Conservation (phyloP, 371 early-diverging fungal species). For the Lichtheimia hyalospora region DNA sequence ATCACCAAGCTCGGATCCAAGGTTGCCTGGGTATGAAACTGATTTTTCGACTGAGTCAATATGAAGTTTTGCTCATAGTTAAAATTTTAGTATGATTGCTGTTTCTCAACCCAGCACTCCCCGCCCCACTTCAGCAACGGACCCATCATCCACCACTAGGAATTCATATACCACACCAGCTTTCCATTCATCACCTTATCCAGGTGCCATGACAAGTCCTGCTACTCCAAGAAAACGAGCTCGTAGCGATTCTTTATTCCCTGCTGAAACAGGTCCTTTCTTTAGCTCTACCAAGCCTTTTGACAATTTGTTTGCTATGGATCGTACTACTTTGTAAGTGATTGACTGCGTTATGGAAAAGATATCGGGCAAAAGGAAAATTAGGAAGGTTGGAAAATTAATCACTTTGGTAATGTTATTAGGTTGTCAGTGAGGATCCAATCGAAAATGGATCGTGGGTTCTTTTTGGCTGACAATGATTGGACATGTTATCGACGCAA, state of each 20-base stretch:
- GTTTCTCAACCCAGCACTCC: slow-evolving; percentile 52
- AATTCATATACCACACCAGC: slow-evolving; percentile 27
- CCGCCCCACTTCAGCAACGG: slow-evolving; percentile 32
- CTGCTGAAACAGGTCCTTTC: slow-evolving; percentile 42
- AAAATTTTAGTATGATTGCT: slow-evolving; percentile 34
- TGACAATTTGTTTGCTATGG: slow-evolving; percentile 51
- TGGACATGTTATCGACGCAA: slow-evolving; percentile 92
- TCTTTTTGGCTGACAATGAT: slow-evolving; percentile 69
- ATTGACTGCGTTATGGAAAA: no score
- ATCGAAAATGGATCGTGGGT: slow-evolving; percentile 72
- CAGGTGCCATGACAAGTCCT: slow-evolving; percentile 12
- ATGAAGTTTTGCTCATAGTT: no score
- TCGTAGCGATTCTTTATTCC: slow-evolving; percentile 26
- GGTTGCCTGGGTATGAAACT: slow-evolving; percentile 41
- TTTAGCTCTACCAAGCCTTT: slow-evolving; percentile 54
- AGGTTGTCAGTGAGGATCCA: slow-evolving; percentile 23
- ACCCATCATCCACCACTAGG: slow-evolving; percentile 23
- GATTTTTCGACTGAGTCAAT: no score
- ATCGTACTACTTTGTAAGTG: slow-evolving; percentile 47
- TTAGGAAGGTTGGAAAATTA: no score
- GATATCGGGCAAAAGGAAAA: no score
- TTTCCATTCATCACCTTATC: slow-evolving; percentile 32
- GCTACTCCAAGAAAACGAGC: slow-evolving; percentile 29
- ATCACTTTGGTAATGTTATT: background rate
- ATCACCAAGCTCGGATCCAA: slow-evolving; percentile 31